Conservation (phyloP, 192 early-diverging fungal species). For the Entomortierella lignicola region DNA sequence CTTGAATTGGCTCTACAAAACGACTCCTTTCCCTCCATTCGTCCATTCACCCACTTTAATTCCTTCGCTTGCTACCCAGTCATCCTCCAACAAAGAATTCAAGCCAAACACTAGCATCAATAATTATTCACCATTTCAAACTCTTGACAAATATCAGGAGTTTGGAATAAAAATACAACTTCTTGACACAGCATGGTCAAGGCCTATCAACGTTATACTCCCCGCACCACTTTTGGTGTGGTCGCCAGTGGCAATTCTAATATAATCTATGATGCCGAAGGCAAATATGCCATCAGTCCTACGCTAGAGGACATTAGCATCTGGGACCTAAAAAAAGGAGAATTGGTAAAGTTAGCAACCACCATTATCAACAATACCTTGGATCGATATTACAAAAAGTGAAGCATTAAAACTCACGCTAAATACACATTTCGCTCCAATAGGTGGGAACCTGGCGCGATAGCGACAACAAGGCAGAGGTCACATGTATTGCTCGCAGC, state of each 20-base stretch:
- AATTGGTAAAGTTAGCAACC: slow-evolving; percentile 54
- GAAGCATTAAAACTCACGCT: not conserved
- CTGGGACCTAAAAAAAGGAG: slow-evolving; percentile 91
- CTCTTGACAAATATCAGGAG: slow-evolving; percentile 8
- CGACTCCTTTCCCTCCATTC: too few relatives aligned
- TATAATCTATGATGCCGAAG: slow-evolving; percentile 75
- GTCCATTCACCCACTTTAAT: too few relatives aligned
- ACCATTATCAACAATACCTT: not conserved
- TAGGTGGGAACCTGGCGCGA: slow-evolving; percentile 83
- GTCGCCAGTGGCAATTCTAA: slow-evolving; percentile 78
- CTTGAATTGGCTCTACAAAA: too few relatives aligned
- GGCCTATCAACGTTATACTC: slow-evolving; percentile 87
- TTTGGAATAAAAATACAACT: slow-evolving; percentile 14
- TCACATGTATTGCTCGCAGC: slow-evolving; percentile 83
- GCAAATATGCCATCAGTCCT: slow-evolving; percentile 81
- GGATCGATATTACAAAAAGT: too few relatives aligned
- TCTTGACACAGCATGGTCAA: slow-evolving; percentile 66
- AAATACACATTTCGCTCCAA: not conserved
- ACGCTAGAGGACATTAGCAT: slow-evolving; percentile 85
- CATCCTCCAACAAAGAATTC: too few relatives aligned
- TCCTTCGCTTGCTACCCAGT: too few relatives aligned
- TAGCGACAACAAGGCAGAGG: slow-evolving; percentile 82
- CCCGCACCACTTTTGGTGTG: slow-evolving; percentile 84
- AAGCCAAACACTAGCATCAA: too few relatives aligned
- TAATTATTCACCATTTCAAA: not conserved